Base-by-base conservation (phyloP, 257 asterid genomes). In the Osmanthus fragrans region DNA sequence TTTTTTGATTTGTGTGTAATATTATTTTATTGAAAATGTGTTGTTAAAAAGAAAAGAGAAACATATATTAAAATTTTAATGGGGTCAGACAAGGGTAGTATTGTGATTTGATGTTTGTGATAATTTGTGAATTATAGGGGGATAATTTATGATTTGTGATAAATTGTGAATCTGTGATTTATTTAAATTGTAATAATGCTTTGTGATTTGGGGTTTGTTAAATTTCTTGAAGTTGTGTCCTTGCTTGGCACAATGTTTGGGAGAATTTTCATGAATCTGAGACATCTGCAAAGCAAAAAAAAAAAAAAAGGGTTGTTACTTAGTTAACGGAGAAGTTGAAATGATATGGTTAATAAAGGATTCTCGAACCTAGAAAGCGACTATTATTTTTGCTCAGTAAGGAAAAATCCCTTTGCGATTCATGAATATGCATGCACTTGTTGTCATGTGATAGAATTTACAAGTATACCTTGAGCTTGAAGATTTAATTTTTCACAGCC, bases 201-300 rank as follows among this genome's bases (percentile, higher is more conserved):
- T 32, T 32, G 33, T 32, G 33, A 32, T 32, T 32, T 32, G 3
- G 3, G 33, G 2, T 32, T 86, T 90, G 89, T 86, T 89, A 85
- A 90, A 80, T 45, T 83, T 85, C 74, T 51, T 73, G 40, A 75
- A 33, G 63, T 5, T 79, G 77, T 79, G 47, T 29, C 83, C 63
- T 72, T 88, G 83, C 80, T 92, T 91, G 73, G 86, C 94, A 75
- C 97, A 96, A 81, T 94, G 96, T 86, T 96, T 90, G 80, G 99
- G 98, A 67, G 98, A 89, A 74, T 63, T 84, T 78, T 69, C 94
- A 80, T 78, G 18, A 78, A 91, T 69, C 85, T 73, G 76, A 86
- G 99, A 91, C 98, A 96, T 96, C 85, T 86, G 86, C 56, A 9
- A 21, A 75, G 25, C 25, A 23, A 80, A 33, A 9, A 73, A 36